Evolutionary conservation across 345 rosid species (phyloP), one percentile per base, ranked within the genome.

Genomic region (Noccaea caerulescens): DNA sequence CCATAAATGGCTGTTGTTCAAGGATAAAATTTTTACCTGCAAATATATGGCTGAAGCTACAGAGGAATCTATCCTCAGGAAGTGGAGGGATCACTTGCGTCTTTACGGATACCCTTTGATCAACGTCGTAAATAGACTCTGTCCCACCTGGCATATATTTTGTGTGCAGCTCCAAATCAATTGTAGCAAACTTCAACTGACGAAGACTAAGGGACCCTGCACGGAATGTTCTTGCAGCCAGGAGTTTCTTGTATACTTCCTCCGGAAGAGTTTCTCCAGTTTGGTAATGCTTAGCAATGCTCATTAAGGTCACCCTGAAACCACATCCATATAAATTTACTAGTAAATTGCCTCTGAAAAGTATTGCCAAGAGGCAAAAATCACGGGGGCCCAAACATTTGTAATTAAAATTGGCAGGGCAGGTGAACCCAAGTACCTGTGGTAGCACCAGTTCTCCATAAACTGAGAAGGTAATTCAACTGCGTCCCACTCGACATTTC

Each of bases 361-460:
- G 45, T 53, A 53, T 46, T 51, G 16, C 34, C 7, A 12, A 12
- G 36, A 43, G 32, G 55, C 0, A 32, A 71, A 38, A 47, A 36
- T 30, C 44, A 52, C 16, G 5, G 10, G 3, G 18, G 0, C 32
- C 47, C 27, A 27, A 51, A 54, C 56, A 18, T 5, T 16, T 71
- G 27, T 33, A 14, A 54, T 6, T 13, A n/a, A 51, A 41, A 9
- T 54, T 1, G 18, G 13, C 12, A 68, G 25, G 49, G 63, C 47
- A 60, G 36, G 25, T 39, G 64, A 61, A 37, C 39, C 58, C 50
- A 52, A 43, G 44, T 65, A 93, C 98, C 94, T 87, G 80, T 89
- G 98, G 81, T 91, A 93, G 84, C 98, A 93, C 98, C 98, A 93
- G 78, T 93, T 93, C 81, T 93, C 97, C 98, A 93, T 93, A 78